Evolutionary conservation across 78 protist species (phyloP), one percentile per base, ranked within the genome.

Genomic region (Planoprotostelium fungivorum): DNA sequence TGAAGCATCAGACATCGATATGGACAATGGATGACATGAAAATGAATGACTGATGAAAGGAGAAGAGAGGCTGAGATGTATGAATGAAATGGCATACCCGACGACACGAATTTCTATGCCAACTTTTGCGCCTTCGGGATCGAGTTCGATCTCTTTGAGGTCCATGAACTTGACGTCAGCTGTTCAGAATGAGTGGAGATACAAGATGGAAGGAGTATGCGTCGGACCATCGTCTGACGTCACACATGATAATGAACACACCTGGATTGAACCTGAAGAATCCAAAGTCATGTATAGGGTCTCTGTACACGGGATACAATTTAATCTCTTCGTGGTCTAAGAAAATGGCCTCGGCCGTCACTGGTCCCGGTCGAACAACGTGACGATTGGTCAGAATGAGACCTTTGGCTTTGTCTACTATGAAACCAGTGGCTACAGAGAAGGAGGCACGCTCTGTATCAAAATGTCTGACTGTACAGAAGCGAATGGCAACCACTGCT

Each of bases 251-350:
- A 85, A 5, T 16, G 16, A 85, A 85, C 36, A 85, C 37, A 85
- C 87, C 39, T 34, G 36, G 73, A 73, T 34, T 25, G 0, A 16
- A 88, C 29, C 73, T 36, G 16, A n/a, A 87, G 87, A 91, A 91
- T 5, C 93, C 93, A 36, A 91, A 91, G 86, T 91, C 93, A 28
- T 91, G 93, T 0, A 91, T 87, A 5, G 93, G 93, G 39, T 91
- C 93, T 28, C 87, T 37, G 85, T 91, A 91, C 29, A 91, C 35
- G 25, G 93, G 89, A 28, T 35, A 34, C 29, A 91, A 34, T 36
- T 34, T 25, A 1, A 91, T 73, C 85, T 91, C 93, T 36, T 91
- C 93, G 51, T 91, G 90, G 35, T 91, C 28, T 38, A 31, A 28
- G 84, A 91, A 91, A 29, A 36, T 87, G 36, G 93, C 87, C 87